Conservation (phyloP, 352 stramenopile species). For the Phytophthora pinifolia region DNA sequence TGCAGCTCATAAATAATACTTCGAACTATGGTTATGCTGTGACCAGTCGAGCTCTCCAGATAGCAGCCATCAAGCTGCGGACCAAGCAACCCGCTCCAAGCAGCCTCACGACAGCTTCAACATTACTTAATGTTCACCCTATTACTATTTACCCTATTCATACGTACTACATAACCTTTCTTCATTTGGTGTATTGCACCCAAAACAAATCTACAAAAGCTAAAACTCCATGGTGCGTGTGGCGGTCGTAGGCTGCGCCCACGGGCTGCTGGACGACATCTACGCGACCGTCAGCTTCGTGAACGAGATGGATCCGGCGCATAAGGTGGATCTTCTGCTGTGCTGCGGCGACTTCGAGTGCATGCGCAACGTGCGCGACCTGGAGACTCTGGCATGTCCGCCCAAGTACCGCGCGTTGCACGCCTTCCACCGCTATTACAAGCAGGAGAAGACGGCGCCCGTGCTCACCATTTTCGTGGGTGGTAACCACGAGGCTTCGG, state of each 20-base stretch:
- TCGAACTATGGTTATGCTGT: too few species aligned
- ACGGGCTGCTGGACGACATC: constrained; percentile 98
- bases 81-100: too few species aligned
- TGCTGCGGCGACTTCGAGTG: constrained; percentile 99
- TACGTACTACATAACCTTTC: too few species aligned
- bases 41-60: too few species aligned
- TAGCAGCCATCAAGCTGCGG: too few species aligned
- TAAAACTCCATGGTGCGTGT: constrained; percentile 86
- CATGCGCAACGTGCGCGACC: constrained; percentile 94
- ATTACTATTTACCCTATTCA: too few species aligned
- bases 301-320: constrained; percentile 78
- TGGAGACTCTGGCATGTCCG: constrained; percentile 94
- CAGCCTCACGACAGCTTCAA: too few species aligned
- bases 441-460: constrained; percentile 88
- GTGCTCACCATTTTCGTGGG: constrained; percentile 98
- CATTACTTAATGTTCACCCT: too few species aligned
- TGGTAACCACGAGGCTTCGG: constrained; percentile 99
- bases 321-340: constrained; percentile 94
- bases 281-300: constrained; percentile 94
- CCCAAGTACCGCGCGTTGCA: constrained; percentile 94
- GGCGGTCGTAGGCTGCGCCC: constrained; percentile 97
- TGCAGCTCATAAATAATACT: too few species aligned
- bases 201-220: constrained; percentile 9
- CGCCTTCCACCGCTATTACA: constrained; percentile 97
- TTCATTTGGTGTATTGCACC: background rate